Evolutionary conservation across 2,329 filamentous ascomycete genomes (phyloP).

Genomic region (Scytalidium sp.): DNA sequence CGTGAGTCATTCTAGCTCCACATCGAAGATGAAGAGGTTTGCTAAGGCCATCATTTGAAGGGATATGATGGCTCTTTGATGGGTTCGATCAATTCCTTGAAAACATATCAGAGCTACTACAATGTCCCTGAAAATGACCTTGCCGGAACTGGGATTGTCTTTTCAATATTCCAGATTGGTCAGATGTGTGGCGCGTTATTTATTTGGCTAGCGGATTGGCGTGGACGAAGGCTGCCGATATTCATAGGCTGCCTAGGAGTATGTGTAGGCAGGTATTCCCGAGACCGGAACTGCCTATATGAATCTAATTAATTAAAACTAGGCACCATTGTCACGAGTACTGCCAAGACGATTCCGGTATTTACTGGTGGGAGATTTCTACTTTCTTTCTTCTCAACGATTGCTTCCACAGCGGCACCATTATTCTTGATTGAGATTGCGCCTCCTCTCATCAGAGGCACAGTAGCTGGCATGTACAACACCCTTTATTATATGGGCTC

Average conservation of each 20-base stretch:
- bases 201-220: conserved; percentile 41
- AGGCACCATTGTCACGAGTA: conserved; percentile 47
- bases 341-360: conserved; percentile 32
- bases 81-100: conserved; percentile 39
- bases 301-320: conserved; percentile 36
- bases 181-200: conserved; percentile 42
- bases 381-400: conserved; percentile 51
- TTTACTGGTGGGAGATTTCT: conserved; percentile 53
- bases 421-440: conserved; percentile 59
- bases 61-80: conserved; percentile 42
- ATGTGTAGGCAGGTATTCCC: conserved; percentile 32
- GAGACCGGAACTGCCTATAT: conserved; percentile 16
- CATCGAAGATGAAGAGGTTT: not conserved
- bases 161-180: conserved; percentile 38
- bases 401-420: conserved; percentile 54
- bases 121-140: conserved; percentile 33
- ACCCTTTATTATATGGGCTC: conserved; percentile 43
- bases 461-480: conserved; percentile 53
- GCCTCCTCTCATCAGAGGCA: conserved; percentile 55
- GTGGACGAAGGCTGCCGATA: conserved; percentile 44
- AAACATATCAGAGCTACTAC: conserved; percentile 37
- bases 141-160: conserved; percentile 31
- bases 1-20: conserved; percentile 21
- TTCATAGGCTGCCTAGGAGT: conserved; percentile 46
- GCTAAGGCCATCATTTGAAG: not conserved